A percentile compares a stretch with the other conserved stretches of the same genome.
Evolutionary conservation across 208 protist genomes (phyloP).

Genomic region (Polymyxa betae): DNA sequence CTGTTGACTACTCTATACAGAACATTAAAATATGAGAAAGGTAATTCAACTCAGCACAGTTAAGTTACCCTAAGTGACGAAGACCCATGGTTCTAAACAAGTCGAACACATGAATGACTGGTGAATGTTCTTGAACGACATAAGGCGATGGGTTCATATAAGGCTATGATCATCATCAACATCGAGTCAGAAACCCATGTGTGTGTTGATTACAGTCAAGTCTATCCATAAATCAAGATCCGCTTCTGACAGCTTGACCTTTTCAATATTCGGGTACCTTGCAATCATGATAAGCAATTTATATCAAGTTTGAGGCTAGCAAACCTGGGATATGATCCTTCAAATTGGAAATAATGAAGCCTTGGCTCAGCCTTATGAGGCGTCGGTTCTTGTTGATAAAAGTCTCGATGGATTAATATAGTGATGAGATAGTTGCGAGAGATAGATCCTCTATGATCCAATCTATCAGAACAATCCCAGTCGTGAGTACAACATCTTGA

Average conservation of each 20-base stretch:
- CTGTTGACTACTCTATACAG: conserved; percentile 34
- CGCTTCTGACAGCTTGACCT: neutral
- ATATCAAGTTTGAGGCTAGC: neutral
- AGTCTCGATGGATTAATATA: conserved; percentile 19
- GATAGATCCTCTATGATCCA: conserved; percentile 20
- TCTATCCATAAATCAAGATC: conserved; percentile 46
- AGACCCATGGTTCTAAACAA: conserved; percentile 43
- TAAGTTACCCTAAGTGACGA: conserved; percentile 16
- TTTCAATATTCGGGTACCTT: neutral
- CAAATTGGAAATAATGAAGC: neutral
- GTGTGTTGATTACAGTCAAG: neutral
- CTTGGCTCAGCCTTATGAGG: neutral
- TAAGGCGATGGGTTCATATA: conserved; percentile 42
- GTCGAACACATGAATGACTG: neutral
- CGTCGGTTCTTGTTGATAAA: neutral
- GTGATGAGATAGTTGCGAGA: neutral
- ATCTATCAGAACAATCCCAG: neutral
- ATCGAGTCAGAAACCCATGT: neutral
- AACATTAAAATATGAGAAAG: neutral
- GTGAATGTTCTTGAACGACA: conserved; percentile 10
- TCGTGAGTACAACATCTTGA: neutral
- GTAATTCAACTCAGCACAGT: neutral
- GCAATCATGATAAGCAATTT: neutral
- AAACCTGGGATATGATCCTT: conserved; percentile 28
- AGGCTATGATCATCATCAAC: neutral